A percentile compares a stretch with the other conserved stretches of the same genome.
phyloP scores from a whole-genome alignment of 176 grass and related monocot species.

The Oryza longistaminata region DNA sequence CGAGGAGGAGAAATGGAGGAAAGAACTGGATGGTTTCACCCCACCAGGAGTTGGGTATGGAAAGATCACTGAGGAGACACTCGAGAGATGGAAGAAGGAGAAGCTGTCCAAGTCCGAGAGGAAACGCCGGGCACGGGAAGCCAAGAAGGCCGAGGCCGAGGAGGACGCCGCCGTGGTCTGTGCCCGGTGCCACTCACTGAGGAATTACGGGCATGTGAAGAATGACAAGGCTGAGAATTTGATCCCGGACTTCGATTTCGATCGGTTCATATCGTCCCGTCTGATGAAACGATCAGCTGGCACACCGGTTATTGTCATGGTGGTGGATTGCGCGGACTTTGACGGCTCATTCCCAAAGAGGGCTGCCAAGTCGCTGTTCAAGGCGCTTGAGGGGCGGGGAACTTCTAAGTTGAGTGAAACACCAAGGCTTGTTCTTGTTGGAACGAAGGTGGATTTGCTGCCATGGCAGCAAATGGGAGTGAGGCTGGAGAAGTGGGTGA shows the following conservation, averaged over 20 bases:
- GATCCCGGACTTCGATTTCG: conserved; percentile 94
- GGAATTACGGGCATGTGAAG: conserved; percentile 90
- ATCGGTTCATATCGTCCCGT: conserved; percentile 74
- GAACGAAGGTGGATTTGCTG: conserved; percentile 78
- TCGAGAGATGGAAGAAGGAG: conserved; percentile 71
- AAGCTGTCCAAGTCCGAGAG: conserved; percentile 85
- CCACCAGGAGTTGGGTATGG: conserved; percentile 77
- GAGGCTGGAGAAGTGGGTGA: conserved; percentile 82
- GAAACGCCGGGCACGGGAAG: conserved; percentile 57
- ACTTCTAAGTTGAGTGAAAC: conserved; percentile 60
- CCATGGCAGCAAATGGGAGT: conserved; percentile 75
- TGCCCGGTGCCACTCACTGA: conserved; percentile 78
- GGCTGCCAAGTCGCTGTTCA: conserved; percentile 78
- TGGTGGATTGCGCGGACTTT: conserved; percentile 87
- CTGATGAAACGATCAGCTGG: conserved; percentile 68
- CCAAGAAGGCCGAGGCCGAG: conserved; percentile 48
- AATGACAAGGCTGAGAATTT: conserved; percentile 85
- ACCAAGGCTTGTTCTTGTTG: conserved; percentile 79
- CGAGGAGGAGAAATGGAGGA: conserved; percentile 66
- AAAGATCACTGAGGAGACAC: conserved; percentile 66
- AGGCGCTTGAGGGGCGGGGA: conserved; percentile 61
- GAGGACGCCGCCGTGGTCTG: conserved; percentile 60
- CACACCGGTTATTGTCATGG: conserved; percentile 72
- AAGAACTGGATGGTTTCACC: conserved; percentile 72
- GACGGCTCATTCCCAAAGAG: conserved; percentile 89